Evolutionary conservation across 495 filamentous ascomycete genomes (phyloP), one percentile per base, ranked within the genome.

Genomic region (Penicillium parvum): DNA sequence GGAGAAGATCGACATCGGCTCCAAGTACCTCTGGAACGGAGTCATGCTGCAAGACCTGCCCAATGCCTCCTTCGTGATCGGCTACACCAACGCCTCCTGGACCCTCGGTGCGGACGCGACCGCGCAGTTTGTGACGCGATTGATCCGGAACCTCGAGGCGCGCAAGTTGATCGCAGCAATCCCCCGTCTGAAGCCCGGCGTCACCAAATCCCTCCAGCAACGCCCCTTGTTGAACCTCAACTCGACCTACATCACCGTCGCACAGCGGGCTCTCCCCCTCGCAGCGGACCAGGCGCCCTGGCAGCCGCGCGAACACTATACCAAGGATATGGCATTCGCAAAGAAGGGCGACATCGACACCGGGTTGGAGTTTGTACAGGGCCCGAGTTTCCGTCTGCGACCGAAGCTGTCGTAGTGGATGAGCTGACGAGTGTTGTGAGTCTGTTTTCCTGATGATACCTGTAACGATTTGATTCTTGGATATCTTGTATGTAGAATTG

Each of bases 21-120:
- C 69, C 3, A 73, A 74, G 44, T 71, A 66, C 49, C 46, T 82
- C 18, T 83, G 81, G 79, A 74, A 77, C 42, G 72, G 76, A 1
- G 55, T 73, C 9, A 82, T 84, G 79, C 32, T 83, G 29, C 64
- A 80, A 48, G 77, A 76, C 43, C 40, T 84, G 0, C 79, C 79
- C 1, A 84, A 84, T 43, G 57, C 73, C 14, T 54, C 68, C 2
- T 69, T 78, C 41, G 55, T 79, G 4, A 65, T 83, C 36, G 79
- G 79, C 2, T 83, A 82, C 43, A 69, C 73, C 5, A 76, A 78
- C 38, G 70, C 71, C 0, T 71, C 71, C 0, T 84, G 79, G 81
- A 82, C 81, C 0, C 60, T 83, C 0, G 77, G 78, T 14, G 67
- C 77, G 1, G 79, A 83, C 49, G 68, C 71, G 0, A 72, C 75